Base-by-base conservation (phyloP, 1,284 basidiomycete species). In the Pisolithus thermaeus region DNA sequence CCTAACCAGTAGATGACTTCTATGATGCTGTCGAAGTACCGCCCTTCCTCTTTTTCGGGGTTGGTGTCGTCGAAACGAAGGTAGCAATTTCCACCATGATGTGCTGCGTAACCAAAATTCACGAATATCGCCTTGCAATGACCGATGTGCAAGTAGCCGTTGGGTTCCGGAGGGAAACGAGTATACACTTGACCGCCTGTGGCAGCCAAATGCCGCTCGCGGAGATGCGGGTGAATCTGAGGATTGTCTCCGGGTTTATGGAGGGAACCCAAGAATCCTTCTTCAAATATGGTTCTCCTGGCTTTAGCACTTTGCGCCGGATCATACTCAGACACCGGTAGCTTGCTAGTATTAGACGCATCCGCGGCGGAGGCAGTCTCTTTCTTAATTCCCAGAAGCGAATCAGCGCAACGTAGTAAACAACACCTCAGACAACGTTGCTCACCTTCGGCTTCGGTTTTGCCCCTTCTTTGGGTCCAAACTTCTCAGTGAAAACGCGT, bases 91-190 rank as follows among this genome's bases (percentile, higher is more conserved):
- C 97, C 97, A 20, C 82, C 81, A 66, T 98, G 80, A 69, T 92
- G 84, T 22, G 92, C 92, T 25, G 97, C 97, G 67, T 92, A 99
- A 28, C 97, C 97, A 70, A 99, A 99, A 72, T 97, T 92, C 60
- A 99, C 85, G 63, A 97, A 97, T 62, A 99, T 98, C 6, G 97
- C 96, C 69, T 99, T 99, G 50, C 95, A 97, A 66, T 99, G 97
- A 4, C 94, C 95, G 54, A 97, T 93, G 68, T 97, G 95, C 46
- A 98, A 77, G 73, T 83, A 98, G 5, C 96, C 96, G 67, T 99
- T 99, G 2, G 97, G 97, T 73, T 99, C 97, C 3, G 97, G 97
- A 22, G 97, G 97, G 74, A 99, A 99, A 37, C 97, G 92, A 7
- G 97, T 99, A 74, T 89, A 88, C 5, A 99, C 94, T 54, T 81